Conservation (phyloP, 2,329 filamentous ascomycete species). For the Arachnomyces sp. region DNA sequence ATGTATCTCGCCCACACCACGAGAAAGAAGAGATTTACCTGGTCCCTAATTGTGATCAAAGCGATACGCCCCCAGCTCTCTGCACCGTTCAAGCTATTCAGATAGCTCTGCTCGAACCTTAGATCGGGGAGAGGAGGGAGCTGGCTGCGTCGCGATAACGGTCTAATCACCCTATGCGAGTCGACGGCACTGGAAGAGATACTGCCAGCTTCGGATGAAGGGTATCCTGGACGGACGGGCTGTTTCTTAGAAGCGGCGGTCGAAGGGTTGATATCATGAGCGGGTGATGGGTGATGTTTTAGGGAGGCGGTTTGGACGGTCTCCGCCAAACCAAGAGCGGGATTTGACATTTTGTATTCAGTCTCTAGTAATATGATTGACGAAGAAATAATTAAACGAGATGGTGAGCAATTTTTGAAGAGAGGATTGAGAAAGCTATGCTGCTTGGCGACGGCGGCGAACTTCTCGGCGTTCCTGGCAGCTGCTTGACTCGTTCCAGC, state of each 20-base stretch:
- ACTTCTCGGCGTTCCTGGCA: too few relatives aligned
- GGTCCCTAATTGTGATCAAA: conserved; percentile 81
- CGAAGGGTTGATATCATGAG: conserved; percentile 71
- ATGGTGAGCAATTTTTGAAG: too few relatives aligned
- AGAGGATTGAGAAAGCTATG: too few relatives aligned
- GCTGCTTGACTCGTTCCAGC: too few relatives aligned
- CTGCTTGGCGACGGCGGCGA: too few relatives aligned
- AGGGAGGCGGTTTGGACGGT: conserved; percentile 76
- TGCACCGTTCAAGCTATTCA: conserved; percentile 75
- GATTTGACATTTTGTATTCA: conserved; percentile 45
- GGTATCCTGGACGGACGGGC: conserved; percentile 44
- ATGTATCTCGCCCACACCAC: too few relatives aligned
- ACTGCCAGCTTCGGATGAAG: conserved; percentile 34
- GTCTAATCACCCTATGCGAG: conserved; percentile 26
- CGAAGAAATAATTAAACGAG: conserved; percentile 2
- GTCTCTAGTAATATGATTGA: too few relatives aligned
- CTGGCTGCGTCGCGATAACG: conserved; percentile 29
- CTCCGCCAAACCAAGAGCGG: conserved; percentile 63
- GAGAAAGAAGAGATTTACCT: conserved; percentile 52
- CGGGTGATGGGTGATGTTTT: conserved; percentile 61
- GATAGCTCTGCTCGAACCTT: conserved; percentile 95
- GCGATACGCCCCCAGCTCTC: conserved; percentile 71
- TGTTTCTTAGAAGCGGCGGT: conserved; percentile 63
- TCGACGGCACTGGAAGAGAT: conserved; percentile 43
- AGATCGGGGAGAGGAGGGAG: conserved; percentile 74